Conservation (phyloP, 176 grass and related monocot species). For the Microstegium vimineum region DNA sequence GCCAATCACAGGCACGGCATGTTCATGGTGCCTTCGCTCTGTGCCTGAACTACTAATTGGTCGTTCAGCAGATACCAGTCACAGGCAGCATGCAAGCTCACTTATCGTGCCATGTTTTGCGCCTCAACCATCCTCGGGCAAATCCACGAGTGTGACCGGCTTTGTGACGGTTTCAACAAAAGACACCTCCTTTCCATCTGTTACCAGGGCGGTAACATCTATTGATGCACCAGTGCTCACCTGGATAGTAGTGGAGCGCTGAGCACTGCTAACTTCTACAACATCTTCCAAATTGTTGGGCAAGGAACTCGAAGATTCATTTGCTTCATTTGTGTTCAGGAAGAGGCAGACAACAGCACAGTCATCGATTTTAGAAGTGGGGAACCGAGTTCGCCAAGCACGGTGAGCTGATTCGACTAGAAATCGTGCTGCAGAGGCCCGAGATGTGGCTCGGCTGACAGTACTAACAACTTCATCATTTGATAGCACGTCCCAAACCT, state of each 20-base stretch:
- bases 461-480: constrained; percentile 69
- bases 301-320: constrained; percentile 28
- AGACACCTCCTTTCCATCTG: constrained; percentile 12
- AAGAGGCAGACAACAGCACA: constrained; percentile 82
- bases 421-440: constrained; percentile 47
- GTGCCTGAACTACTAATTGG: constrained; percentile 7
- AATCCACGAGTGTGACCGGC: not conserved
- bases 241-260: not conserved
- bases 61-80: not conserved
- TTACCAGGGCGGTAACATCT: constrained; percentile 16
- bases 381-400: constrained; percentile 64
- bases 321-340: constrained; percentile 43
- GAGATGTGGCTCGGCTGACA: constrained; percentile 49
- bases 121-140: constrained; percentile 10
- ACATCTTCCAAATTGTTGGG: constrained; percentile 15
- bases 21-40: not conserved
- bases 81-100: constrained; percentile 13
- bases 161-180: constrained; percentile 19
- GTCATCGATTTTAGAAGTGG: constrained; percentile 72
- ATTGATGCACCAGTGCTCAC: constrained; percentile 16
- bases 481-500: constrained; percentile 90
- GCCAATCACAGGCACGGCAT: not conserved
- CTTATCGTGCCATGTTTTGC: constrained; percentile 9
- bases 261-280: constrained; percentile 26
- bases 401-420: constrained; percentile 60